Conservation (phyloP, 176 grass and related monocot species). For the Canna indica region DNA sequence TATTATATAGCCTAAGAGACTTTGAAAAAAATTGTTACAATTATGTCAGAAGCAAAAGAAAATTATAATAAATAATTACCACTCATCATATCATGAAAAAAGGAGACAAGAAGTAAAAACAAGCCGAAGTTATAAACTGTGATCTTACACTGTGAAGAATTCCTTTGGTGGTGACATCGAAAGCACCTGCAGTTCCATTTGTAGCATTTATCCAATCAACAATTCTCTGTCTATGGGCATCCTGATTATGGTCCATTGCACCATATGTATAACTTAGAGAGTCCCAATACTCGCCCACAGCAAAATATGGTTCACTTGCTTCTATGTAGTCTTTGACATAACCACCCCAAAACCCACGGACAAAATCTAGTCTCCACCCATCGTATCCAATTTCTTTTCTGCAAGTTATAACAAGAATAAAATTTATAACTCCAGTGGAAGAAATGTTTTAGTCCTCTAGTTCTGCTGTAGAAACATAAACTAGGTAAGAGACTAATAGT, state of each 20-base stretch:
- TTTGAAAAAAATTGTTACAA: background rate
- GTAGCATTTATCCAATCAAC: conserved; percentile 98
- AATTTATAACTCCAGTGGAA: conserved; percentile 1
- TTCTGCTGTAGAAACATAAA: background rate
- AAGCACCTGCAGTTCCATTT: conserved; percentile 75
- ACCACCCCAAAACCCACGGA: conserved; percentile 98
- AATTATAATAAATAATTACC: background rate
- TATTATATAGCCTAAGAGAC: background rate
- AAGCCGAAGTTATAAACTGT: background rate
- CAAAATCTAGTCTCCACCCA: conserved; percentile 97
- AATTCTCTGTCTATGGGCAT: conserved; percentile 97
- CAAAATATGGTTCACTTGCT: conserved; percentile 74
- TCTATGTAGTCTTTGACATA: conserved; percentile 97
- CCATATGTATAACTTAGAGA: conserved; percentile 97
- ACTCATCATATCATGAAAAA: background rate
- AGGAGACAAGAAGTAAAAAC: background rate
- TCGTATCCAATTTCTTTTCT: conserved; percentile 94
- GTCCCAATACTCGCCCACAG: conserved; percentile 98
- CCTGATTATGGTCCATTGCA: conserved; percentile 97
- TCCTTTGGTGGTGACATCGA: conserved; percentile 98
- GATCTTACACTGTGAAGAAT: conserved; percentile 84
- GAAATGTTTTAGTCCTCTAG: conserved; percentile 1
- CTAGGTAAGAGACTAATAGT: background rate
- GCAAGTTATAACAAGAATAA: conserved; percentile 19
- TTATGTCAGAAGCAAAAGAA: background rate